phyloP scores from a whole-genome alignment of 2,329 filamentous ascomycete genomes.

The Fusarium equiseti region DNA sequence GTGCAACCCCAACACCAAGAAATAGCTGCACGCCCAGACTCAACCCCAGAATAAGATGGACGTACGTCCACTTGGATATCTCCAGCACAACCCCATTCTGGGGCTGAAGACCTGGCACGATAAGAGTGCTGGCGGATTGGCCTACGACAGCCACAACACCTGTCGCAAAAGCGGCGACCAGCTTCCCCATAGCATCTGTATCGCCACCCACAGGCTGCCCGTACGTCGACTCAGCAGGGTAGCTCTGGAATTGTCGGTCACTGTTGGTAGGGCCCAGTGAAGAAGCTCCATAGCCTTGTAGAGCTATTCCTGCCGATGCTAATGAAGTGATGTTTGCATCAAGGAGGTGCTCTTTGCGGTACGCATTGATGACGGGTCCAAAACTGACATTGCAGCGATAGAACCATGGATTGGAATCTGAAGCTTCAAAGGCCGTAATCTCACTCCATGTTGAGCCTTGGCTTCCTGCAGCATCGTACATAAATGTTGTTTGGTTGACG shows the following conservation, averaged over 20 bases:
- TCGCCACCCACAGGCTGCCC: slow-evolving; percentile 52
- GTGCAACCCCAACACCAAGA: slow-evolving; percentile 34
- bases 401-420: slow-evolving; percentile 34
- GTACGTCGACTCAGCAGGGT: slow-evolving; percentile 56
- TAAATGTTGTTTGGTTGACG: slow-evolving; percentile 36
- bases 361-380: slow-evolving; percentile 31
- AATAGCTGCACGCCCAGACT: slow-evolving; percentile 50
- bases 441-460: slow-evolving; percentile 34
- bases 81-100: slow-evolving; percentile 50
- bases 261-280: slow-evolving; percentile 25
- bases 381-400: slow-evolving; percentile 44
- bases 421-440: slow-evolving; percentile 43
- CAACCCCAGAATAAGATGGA: slow-evolving; percentile 49
- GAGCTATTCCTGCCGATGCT: slow-evolving; percentile 37
- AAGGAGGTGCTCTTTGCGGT: slow-evolving; percentile 30
- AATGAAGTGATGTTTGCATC: slow-evolving; percentile 37
- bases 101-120: slow-evolving; percentile 48
- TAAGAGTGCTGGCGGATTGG: slow-evolving; percentile 46
- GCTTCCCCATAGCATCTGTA: slow-evolving; percentile 50
- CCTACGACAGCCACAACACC: slow-evolving; percentile 53
- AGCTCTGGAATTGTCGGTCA: slow-evolving; percentile 51
- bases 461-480: slow-evolving; percentile 31
- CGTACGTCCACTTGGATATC: slow-evolving; percentile 50
- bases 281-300: slow-evolving; percentile 43
- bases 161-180: slow-evolving; percentile 53